Evolutionary conservation across 768 basidiomycete genomes (phyloP), one percentile per base, ranked within the genome.

Genomic region (Collybia sp.): DNA sequence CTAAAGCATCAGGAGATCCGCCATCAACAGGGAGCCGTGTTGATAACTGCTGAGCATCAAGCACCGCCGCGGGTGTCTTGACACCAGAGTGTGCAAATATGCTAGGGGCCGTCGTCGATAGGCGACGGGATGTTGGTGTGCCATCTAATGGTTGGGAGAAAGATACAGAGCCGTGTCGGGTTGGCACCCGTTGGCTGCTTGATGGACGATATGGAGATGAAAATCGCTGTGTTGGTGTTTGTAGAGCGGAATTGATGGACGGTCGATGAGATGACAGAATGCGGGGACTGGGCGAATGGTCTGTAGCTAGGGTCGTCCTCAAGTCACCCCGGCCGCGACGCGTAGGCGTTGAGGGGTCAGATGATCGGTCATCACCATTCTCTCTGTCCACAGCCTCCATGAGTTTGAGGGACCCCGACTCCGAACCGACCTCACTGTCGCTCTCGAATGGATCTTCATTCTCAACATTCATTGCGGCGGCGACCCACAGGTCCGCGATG

Each of bases 401-500:
- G 37, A 49, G 42, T 43, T 53, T 56, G 31, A 35, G 44, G 36
- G 42, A 48, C 20, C 60, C 63, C 35, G 54, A 53, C 20, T 58
- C 63, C 11, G 59, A 57, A 20, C 58, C 67, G 30, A 51, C 60
- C 43, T 77, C 80, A 37, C 69, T 67, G 46, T 82, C 83, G 10
- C 66, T 70, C 54, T 83, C 80, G 49, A 87, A 88, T 2, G 83
- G 83, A 46, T 93, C 84, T 52, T 93, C 92, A 54, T 88, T 87
- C 58, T 95, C 93, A 25, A 85, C 91, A 49, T 95, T 96, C 69
- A 95, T 91, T 5, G 95, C 96, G 15, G 94, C 88, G 4, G 93
- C 92, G 43, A 98, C 91, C 96, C 96, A 99, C 16, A 99, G 71
- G 65, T 97, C 95, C 17, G 93, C 90, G 58, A 99, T 89, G 54